These are phyloP conservation scores for Heterobasidion annosum DNA, from an alignment of 1,284 basidiomycete species.

Conservation along the genomic window DNA sequence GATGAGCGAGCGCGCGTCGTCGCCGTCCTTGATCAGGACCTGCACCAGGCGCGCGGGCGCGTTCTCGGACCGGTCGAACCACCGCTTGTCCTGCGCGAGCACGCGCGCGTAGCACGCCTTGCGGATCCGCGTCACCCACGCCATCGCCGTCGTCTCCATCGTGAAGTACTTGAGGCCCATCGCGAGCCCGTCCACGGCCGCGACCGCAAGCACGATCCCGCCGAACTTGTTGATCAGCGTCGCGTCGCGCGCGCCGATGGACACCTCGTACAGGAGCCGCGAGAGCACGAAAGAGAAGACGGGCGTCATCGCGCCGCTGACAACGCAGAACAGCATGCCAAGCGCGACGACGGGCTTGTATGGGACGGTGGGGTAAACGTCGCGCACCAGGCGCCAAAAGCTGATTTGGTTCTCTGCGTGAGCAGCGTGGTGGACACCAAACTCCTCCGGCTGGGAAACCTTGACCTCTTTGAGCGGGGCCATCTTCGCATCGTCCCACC, in stretches of 20 bases:
- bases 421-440: background rate
- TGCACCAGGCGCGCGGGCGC: constrained; percentile 64
- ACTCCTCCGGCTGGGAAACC: constrained; percentile 14
- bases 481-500: constrained; percentile 29
- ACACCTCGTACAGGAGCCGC: constrained; percentile 72
- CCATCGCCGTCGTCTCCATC: constrained; percentile 67
- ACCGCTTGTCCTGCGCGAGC: constrained; percentile 81
- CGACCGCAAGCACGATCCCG: constrained; percentile 63
- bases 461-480: constrained; percentile 23
- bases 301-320: constrained; percentile 80
- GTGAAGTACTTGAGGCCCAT: constrained; percentile 69
- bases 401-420: constrained; percentile 19
- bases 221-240: constrained; percentile 63
- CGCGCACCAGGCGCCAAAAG: constrained; percentile 42
- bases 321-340: constrained; percentile 58
- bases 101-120: constrained; percentile 49
- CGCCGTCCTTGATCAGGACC: constrained; percentile 81
- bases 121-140: constrained; percentile 73
- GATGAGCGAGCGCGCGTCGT: constrained; percentile 80
- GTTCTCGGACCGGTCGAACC: constrained; percentile 75
- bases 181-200: constrained; percentile 68
- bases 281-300: constrained; percentile 89
- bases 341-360: constrained; percentile 61
- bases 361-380: constrained; percentile 69
- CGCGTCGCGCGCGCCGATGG: constrained; percentile 55